Conservation (phyloP, 345 rosid species). For the Eucalyptus albens region DNA sequence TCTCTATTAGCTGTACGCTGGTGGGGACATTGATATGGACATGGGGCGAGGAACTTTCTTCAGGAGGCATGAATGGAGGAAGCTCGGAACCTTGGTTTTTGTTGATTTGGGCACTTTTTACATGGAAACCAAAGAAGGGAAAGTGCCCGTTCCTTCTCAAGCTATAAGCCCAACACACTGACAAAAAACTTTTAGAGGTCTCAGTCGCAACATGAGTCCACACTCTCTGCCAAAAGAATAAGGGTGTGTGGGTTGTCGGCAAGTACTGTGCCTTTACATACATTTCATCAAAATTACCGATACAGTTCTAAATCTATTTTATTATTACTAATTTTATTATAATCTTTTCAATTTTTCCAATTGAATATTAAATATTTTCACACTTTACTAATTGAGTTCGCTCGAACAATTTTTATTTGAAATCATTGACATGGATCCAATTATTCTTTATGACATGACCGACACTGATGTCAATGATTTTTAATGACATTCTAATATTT, state of each 20-base stretch:
- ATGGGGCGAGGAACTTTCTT: neutral
- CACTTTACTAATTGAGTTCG: too few relatives aligned
- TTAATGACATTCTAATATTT: too few relatives aligned
- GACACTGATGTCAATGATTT: rapidly evolving
- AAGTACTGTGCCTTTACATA: neutral
- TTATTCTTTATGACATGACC: rapidly evolving
- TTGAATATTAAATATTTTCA: too few relatives aligned
- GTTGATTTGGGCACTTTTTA: neutral
- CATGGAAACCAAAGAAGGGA: neutral
- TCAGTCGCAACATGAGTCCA: neutral
- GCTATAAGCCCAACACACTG: neutral
- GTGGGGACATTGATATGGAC: neutral
- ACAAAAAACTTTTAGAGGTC: neutral
- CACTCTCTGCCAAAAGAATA: neutral
- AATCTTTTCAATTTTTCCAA: too few relatives aligned
- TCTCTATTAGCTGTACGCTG: neutral
- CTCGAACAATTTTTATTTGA: too few relatives aligned
- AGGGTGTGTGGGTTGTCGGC: neutral
- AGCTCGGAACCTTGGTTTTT: neutral
- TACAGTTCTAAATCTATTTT: neutral
- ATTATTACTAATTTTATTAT: too few relatives aligned
- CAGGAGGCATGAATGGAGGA: neutral
- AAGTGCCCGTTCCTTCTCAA: neutral
- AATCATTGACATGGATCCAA: neutral
- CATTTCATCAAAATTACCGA: neutral